Evolutionary conservation across 192 early-diverging fungal species (phyloP).

Genomic region (Funneliformis geosporum): DNA sequence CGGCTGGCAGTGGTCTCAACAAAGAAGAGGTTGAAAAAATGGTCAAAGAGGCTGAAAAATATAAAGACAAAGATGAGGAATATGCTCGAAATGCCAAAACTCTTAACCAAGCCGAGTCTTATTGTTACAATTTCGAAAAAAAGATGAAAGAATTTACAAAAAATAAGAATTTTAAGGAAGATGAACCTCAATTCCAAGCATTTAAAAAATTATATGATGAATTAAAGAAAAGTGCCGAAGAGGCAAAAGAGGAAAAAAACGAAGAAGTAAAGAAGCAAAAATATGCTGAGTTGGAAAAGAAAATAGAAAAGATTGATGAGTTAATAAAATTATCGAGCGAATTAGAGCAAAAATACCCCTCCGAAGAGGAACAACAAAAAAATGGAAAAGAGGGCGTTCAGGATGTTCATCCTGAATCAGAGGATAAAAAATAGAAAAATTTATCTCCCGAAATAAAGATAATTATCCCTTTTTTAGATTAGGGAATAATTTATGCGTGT

Average conservation of each 20-base stretch:
- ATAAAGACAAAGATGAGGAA: not conserved
- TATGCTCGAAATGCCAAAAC: not conserved
- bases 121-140: constrained; percentile 17
- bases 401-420: too few species aligned
- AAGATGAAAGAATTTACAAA: constrained; percentile 3
- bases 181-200: not conserved
- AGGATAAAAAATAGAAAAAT: too few species aligned
- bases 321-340: too few species aligned
- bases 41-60: constrained; percentile 79
- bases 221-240: not conserved
- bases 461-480: too few species aligned
- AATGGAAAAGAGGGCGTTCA: too few species aligned
- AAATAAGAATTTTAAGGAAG: not conserved
- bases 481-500: too few species aligned
- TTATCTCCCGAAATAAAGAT: too few species aligned
- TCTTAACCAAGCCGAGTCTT: not conserved
- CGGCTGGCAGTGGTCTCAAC: constrained; percentile 86
- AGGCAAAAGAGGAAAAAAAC: too few species aligned
- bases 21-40: constrained; percentile 94
- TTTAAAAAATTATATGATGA: not conserved
- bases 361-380: too few species aligned
- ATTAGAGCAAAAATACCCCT: too few species aligned
- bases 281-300: not conserved
- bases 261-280: too few species aligned
- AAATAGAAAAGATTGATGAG: too few species aligned